These are phyloP conservation scores for Cardiosporidium cionae DNA, from an alignment of 169 alveolate genomes.

Conservation along the genomic window DNA sequence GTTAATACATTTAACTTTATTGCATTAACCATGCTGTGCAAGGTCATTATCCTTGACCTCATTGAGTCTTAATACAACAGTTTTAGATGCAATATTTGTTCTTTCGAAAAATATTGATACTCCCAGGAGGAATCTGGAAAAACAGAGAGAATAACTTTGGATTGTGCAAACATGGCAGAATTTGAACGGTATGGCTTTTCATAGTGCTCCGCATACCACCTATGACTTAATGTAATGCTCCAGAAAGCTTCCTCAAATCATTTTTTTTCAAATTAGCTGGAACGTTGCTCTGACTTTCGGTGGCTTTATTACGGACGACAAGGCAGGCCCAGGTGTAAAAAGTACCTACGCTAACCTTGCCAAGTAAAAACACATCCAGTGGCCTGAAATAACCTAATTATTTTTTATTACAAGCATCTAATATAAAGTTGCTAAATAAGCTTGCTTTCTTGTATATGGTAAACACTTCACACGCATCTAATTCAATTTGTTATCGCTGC, in stretches of 20 bases:
- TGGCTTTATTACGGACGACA: constrained; percentile 12
- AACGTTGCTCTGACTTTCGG: constrained; percentile 32
- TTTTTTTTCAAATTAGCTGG: constrained; percentile 9
- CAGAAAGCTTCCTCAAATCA: not conserved
- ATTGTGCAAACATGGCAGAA: constrained; percentile 31
- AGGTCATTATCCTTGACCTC: no score
- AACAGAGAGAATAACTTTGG: constrained; percentile 27
- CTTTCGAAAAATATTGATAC: no score
- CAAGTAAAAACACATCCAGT: constrained; percentile 4
- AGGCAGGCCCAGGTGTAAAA: not conserved
- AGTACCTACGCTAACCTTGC: constrained; percentile 21
- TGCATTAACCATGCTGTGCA: not conserved
- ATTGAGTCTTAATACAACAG: no score
- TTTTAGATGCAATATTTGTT: no score
- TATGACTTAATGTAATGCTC: not conserved
- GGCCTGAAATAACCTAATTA: not conserved
- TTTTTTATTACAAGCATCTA: not conserved
- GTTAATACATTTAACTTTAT: not conserved
- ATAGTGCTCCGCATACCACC: not conserved
- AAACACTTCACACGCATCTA: not conserved
- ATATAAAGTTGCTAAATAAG: not conserved
- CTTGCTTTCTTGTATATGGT: not conserved
- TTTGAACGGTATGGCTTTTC: constrained; percentile 18
- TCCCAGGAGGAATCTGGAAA: no score
- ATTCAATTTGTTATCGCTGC: not conserved